Conservation (phyloP, 2,329 filamentous ascomycete genomes). For the Pseudogymnoascus sp. region DNA sequence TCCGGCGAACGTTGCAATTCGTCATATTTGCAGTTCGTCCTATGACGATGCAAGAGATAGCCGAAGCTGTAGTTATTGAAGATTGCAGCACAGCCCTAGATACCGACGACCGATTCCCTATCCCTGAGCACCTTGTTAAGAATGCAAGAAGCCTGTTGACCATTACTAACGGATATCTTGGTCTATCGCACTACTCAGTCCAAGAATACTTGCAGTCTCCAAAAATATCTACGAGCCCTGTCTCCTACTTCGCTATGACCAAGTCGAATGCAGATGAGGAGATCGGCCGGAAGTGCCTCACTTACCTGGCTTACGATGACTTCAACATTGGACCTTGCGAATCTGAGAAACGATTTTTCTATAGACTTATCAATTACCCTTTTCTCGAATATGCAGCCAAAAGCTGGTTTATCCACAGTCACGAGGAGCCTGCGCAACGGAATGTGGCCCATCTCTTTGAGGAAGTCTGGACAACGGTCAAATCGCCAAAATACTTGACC, state of each 20-base stretch:
- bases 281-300: neutral
- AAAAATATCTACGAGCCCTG: neutral
- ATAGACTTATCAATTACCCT: neutral
- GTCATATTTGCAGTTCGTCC: constrained; percentile 9
- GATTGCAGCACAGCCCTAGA: constrained; percentile 15
- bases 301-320: neutral
- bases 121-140: constrained; percentile 8
- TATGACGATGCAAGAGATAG: constrained; percentile 12
- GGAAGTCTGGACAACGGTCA: neutral
- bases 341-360: neutral
- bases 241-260: neutral
- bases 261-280: neutral
- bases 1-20: constrained; percentile 18
- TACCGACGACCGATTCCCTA: neutral
- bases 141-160: constrained; percentile 22
- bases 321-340: neutral
- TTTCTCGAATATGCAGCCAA: neutral
- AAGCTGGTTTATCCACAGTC: neutral
- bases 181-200: constrained; percentile 29
- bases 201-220: neutral
- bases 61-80: constrained; percentile 20
- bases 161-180: constrained; percentile 12
- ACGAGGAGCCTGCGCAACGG: neutral
- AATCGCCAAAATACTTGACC: neutral
- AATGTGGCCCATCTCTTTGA: neutral